A percentile compares a stretch with the other conserved stretches of the same genome.
Evolutionary conservation across 225 moss, liverwort and hornwort genomes (phyloP).

Genomic region (Climacium dendroides): DNA sequence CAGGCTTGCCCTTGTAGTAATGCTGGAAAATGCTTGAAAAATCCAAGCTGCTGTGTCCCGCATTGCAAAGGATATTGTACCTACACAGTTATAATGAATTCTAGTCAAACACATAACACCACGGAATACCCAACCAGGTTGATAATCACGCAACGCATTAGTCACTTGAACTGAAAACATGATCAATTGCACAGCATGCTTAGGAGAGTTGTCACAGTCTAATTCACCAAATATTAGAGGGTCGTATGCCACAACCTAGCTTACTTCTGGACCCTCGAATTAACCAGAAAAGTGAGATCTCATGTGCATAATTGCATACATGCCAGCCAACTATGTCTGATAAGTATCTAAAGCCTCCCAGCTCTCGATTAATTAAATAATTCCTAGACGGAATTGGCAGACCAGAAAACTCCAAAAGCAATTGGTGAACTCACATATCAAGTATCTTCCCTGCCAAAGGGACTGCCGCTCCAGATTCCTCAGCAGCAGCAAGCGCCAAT

Average conservation of each 20-base stretch:
- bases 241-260: not conserved
- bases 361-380: not conserved
- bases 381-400: not conserved
- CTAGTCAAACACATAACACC: not conserved
- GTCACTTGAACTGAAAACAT: not conserved
- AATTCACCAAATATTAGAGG: not conserved
- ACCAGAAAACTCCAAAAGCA: not conserved
- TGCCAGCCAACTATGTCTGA: not conserved
- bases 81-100: conserved; percentile 8
- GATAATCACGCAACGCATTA: not conserved
- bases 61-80: conserved; percentile 51
- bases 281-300: not conserved
- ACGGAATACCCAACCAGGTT: not conserved
- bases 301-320: not conserved
- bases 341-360: not conserved
- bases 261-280: not conserved
- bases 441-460: conserved; percentile 53
- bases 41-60: conserved; percentile 52
- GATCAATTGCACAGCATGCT: not conserved
- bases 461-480: conserved; percentile 42
- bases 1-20: conserved; percentile 53
- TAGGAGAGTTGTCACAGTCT: not conserved
- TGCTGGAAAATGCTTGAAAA: conserved; percentile 71
- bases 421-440: conserved; percentile 46
- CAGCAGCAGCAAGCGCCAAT: conserved; percentile 68